phyloP scores from a whole-genome alignment of 2,329 filamentous ascomycete genomes.

The Talaromyces sp. region DNA sequence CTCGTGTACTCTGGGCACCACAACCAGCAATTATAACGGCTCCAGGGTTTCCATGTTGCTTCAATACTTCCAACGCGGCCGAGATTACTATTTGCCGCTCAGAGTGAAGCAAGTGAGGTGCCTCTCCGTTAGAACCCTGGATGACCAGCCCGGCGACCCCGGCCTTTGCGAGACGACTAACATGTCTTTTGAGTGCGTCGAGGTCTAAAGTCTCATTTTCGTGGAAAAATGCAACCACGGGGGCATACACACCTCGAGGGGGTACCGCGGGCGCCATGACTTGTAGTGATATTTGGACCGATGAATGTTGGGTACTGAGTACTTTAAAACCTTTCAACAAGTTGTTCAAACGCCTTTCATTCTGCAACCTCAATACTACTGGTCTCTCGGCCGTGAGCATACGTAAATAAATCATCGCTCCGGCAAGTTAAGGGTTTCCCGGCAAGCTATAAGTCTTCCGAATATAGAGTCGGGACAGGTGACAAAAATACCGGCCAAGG shows the following conservation, averaged over 20 bases:
- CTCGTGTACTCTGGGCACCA: conserved; percentile 61
- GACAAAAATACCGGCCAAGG: too few species aligned
- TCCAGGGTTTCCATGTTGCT: neutral
- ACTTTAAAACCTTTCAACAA: too few species aligned
- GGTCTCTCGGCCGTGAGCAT: too few species aligned
- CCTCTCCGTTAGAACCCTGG: conserved; percentile 45
- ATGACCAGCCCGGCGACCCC: conserved; percentile 42
- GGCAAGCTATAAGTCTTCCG: too few species aligned
- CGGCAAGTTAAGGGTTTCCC: too few species aligned
- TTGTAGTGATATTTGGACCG: neutral
- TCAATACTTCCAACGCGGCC: conserved; percentile 38
- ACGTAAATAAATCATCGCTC: too few species aligned
- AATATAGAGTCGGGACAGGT: too few species aligned
- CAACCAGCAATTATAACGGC: conserved; percentile 61
- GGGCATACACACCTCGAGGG: conserved; percentile 33
- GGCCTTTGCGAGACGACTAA: conserved; percentile 34
- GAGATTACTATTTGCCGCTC: conserved; percentile 45
- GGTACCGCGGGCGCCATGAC: conserved; percentile 8
- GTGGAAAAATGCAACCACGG: conserved; percentile 44
- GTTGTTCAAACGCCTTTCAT: too few species aligned
- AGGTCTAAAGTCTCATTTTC: conserved; percentile 37
- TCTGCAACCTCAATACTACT: too few species aligned
- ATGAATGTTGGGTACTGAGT: neutral
- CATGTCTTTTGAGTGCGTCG: conserved; percentile 38
- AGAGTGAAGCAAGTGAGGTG: conserved; percentile 46